Evolutionary conservation across 192 early-diverging fungal species (phyloP).

Genomic region (Rhizophagus clarus): DNA sequence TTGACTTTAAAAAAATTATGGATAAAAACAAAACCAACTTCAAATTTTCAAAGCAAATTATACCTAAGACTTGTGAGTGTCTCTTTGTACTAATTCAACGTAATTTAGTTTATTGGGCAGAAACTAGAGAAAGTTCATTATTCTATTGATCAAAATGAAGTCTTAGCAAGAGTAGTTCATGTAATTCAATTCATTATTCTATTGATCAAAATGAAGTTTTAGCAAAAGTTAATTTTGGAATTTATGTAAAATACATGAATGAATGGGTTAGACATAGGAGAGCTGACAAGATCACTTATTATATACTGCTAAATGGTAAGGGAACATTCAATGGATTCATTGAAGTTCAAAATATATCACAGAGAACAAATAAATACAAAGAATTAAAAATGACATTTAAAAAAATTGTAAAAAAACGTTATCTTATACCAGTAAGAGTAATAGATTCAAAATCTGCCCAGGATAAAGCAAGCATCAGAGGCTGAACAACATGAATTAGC

Average conservation of each 20-base stretch:
- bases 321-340: constrained; percentile 31
- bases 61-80: constrained; percentile 65
- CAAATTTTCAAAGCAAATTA: constrained; percentile 50
- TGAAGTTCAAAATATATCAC: constrained; percentile 25
- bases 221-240: constrained; percentile 40
- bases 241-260: constrained; percentile 1
- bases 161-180: constrained; percentile 59
- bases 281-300: constrained; percentile 24
- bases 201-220: constrained; percentile 57
- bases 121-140: constrained; percentile 72
- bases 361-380: constrained; percentile 16
- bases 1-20: too few relatives aligned
- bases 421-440: constrained; percentile 58
- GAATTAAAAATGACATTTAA: constrained; percentile 41
- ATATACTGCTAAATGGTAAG: constrained; percentile 36
- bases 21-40: too few relatives aligned
- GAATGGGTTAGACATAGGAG: not conserved
- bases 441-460: constrained; percentile 60
- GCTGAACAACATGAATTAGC: constrained; percentile 57
- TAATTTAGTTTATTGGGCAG: constrained; percentile 71
- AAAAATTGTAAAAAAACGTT: constrained; percentile 63
- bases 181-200: constrained; percentile 73
- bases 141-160: constrained; percentile 50
- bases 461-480: constrained; percentile 64
- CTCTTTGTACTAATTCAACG: constrained; percentile 89